Percentiles rank a stretch among this genome's conserved stretches.
phyloP scores from a whole-genome alignment of 179 eudicot species.

The Heliamphora pulchella region DNA sequence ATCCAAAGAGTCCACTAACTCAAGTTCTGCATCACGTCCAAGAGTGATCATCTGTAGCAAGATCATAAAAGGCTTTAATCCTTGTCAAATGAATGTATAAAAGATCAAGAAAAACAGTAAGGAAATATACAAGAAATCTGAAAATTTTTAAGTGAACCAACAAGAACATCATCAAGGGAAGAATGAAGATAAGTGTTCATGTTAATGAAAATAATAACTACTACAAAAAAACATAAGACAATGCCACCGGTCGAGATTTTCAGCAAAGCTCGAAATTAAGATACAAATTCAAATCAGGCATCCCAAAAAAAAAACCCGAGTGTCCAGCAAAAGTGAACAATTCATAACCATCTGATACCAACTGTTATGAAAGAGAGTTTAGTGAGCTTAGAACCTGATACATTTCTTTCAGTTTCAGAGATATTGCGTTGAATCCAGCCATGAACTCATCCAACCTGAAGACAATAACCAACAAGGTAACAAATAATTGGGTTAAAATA shows the following conservation, averaged over 20 bases:
- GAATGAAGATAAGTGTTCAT: neutral
- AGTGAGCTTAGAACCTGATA: conserved; percentile 61
- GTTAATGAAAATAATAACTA: neutral
- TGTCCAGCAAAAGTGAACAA: neutral
- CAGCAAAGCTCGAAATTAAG: neutral
- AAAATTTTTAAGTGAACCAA: neutral
- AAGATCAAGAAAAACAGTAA: neutral
- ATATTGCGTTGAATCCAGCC: conserved; percentile 93
- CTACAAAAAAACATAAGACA: neutral
- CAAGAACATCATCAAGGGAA: neutral
- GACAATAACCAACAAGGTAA: neutral
- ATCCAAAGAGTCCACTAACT: conserved; percentile 90
- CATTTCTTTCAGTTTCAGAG: conserved; percentile 95
- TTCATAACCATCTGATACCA: neutral
- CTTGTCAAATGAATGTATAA: neutral
- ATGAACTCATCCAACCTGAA: conserved; percentile 96
- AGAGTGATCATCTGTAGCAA: conserved; percentile 89
- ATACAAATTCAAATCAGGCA: neutral
- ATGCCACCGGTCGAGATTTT: neutral
- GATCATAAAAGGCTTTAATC: neutral
- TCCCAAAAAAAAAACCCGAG: neutral
- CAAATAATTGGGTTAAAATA: neutral
- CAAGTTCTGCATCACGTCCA: conserved; percentile 98
- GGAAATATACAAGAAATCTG: neutral
- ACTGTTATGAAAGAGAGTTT: neutral